Evolutionary conservation across 116 monocot genomes (phyloP), one percentile per base, ranked within the genome.

Genomic region (Zostera marina): DNA sequence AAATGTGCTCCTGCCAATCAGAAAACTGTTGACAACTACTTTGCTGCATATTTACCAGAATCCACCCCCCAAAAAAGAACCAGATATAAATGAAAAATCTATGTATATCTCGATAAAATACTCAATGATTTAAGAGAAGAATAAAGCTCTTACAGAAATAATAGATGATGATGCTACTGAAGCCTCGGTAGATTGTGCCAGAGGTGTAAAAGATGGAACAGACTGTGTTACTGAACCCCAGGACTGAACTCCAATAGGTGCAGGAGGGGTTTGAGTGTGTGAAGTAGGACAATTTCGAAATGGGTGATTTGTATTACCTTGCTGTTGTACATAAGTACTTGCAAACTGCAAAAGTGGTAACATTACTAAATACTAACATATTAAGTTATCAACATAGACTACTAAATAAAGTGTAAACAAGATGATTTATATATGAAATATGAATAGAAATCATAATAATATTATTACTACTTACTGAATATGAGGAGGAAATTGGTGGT

Each of bases 1-100:
- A 52, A 47, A 72, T 72, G 66, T 87, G 87, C 60, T 93, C 92
- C 79, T 83, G 78, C 92, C 92, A 93, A 67, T 93, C 92, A 52
- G 84, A 83, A 16, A 72, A n/a, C 17, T 60, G 65, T 45, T 84
- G 79, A 22, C 22, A 39, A 25, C 66, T 22, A 47, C n/a, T 68
- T 54, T 69, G 44, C 57, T 82, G 75, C 16, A 20, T 43, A 74
- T 8, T 8, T 22, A 59, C 42, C 59, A 52, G 56, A 24, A 59
- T 16, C 54, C 45, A 52, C 75, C 32, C 32, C 32, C 2, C 32
- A 2, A 32, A 81, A 24, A 54, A n/a, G n/a, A 10, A 54, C 3
- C 22, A 24, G 22, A 12, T 42, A 5, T 56, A 62, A 66, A 63
- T 53, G 9, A 49, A 45, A 32, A 23, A 13, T 11, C 8, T 56